Percentiles rank a stretch among this genome's conserved stretches.
Evolutionary conservation across 306 rosid genomes (phyloP).

Genomic region (Trifolium subterraneum): DNA sequence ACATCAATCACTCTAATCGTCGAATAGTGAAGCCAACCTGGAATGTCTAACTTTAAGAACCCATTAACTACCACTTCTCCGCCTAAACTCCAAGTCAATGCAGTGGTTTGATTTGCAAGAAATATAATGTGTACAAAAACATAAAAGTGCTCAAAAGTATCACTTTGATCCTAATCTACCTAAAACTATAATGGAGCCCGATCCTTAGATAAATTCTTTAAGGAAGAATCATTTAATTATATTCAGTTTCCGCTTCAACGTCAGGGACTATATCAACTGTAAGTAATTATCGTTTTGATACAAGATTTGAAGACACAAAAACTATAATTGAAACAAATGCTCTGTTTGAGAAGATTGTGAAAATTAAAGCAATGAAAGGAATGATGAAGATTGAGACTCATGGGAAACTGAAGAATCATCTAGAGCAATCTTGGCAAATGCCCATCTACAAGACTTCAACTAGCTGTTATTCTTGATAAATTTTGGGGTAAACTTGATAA

Average conservation of each 20-base stretch:
- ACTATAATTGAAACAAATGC: slow-evolving; percentile 43
- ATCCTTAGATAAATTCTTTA: slow-evolving; percentile 45
- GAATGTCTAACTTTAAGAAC: slow-evolving; percentile 80
- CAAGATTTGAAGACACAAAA: slow-evolving; percentile 41
- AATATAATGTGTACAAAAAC: slow-evolving; percentile 65
- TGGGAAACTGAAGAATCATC: slow-evolving; percentile 81
- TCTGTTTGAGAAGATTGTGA: slow-evolving; percentile 58
- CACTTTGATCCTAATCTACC: slow-evolving; percentile 54
- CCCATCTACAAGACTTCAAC: no score
- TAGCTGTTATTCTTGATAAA: no score
- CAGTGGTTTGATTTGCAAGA: slow-evolving; percentile 71
- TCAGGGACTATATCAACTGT: slow-evolving; percentile 48
- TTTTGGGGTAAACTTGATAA: slow-evolving; percentile 86
- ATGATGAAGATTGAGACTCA: slow-evolving; percentile 71
- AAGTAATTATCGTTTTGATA: slow-evolving; percentile 50
- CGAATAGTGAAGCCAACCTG: slow-evolving; percentile 91
- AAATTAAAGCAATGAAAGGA: slow-evolving; percentile 66
- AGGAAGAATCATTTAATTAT: slow-evolving; percentile 51
- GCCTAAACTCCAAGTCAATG: slow-evolving; percentile 79
- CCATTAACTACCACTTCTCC: slow-evolving; percentile 69
- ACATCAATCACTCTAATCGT: slow-evolving; percentile 81
- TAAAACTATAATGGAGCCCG: slow-evolving; percentile 60
- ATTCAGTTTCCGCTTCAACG: slow-evolving; percentile 49
- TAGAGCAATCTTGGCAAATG: no score
- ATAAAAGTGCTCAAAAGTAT: slow-evolving; percentile 50